Percentiles rank a stretch among this genome's conserved stretches.
phyloP scores from a whole-genome alignment of 2,329 filamentous ascomycete species.

The Penicillium polonicum region DNA sequence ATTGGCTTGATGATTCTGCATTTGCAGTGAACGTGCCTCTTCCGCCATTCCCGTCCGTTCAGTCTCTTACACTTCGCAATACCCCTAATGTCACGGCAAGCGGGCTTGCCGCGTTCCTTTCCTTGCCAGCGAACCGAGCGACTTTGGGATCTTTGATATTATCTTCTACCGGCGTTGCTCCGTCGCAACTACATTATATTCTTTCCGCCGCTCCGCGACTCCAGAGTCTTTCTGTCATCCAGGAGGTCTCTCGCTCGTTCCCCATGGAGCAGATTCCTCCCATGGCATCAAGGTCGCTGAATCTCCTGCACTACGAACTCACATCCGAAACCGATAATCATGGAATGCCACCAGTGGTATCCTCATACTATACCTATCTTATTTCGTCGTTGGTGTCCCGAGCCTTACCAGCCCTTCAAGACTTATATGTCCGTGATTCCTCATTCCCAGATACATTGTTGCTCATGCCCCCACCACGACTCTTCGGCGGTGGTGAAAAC shows the following conservation, averaged over 20 bases:
- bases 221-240: conserved; percentile 52
- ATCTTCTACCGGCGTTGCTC: conserved; percentile 65
- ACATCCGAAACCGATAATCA: conserved; percentile 59
- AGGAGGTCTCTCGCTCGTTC: conserved; percentile 58
- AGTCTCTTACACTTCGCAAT: conserved; percentile 70
- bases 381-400: conserved; percentile 76
- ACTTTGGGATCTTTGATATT: conserved; percentile 68
- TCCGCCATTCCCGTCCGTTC: conserved; percentile 71
- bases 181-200: conserved; percentile 43
- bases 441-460: conserved; percentile 78
- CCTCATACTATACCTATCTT: conserved; percentile 79
- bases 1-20: conserved; percentile 72
- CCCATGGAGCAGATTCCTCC: conserved; percentile 58
- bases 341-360: conserved; percentile 50
- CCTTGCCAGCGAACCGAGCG: conserved; percentile 57
- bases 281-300: conserved; percentile 66
- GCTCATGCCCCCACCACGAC: conserved; percentile 63
- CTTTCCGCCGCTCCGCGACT: conserved; percentile 45
- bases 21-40: conserved; percentile 66
- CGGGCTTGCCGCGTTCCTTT: conserved; percentile 69
- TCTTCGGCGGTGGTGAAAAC: conserved; percentile 46
- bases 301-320: conserved; percentile 80
- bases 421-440: conserved; percentile 82
- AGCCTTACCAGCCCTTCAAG: conserved; percentile 68
- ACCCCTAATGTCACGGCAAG: conserved; percentile 68